Base-by-base conservation (phyloP, 2,329 filamentous ascomycete species). In the Aspergillus novofumigatus region DNA sequence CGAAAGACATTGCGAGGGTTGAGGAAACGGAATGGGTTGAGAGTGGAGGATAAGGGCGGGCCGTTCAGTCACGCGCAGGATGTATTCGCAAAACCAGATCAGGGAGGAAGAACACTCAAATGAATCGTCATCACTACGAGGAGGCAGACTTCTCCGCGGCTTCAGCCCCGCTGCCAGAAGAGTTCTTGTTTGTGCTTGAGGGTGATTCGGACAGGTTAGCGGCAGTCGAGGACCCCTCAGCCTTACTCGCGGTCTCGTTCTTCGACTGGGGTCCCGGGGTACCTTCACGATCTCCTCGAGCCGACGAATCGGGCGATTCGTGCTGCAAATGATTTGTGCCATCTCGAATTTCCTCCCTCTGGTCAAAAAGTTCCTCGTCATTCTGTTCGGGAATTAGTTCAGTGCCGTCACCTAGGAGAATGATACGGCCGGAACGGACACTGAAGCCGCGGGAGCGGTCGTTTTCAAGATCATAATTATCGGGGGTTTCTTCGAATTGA, bases 351-450 rank as follows among this genome's bases (percentile, higher is more conserved):
- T 86, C 84, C 70, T 95, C 91, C 72, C 91, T 89, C 68, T 92
- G 88, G 75, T 97, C 91, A 77, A 97, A 96, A 87, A 96, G 93
- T 69, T 96, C 92, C 63, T 89, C 86, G 71, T 97, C 92, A 75
- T 92, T 87, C 72, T 89, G 89, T 76, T 94, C 91, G 66, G 91
- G 91, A 70, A 92, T 81, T 73, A 96, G 86, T 80, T 97, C 92
- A 69, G 91, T 96, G 69, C 93, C 94, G 80, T 97, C 92, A 65
- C 93, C 92, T 66, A 99, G 85, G 72, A 96, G 87, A 75, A 97
- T 97, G 75, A 97, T 92, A 68, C 92, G 87, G 66, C 92, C 91
- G 58, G 80, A 78, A 74, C 86, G 85, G 74, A 88, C 89, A 73
- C 87, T 88, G 75, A 86, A 91, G 60, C 89, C 85, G 75, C 84